Base-by-base conservation (phyloP, 306 rosid genomes). In the Echinosophora koreensis region DNA sequence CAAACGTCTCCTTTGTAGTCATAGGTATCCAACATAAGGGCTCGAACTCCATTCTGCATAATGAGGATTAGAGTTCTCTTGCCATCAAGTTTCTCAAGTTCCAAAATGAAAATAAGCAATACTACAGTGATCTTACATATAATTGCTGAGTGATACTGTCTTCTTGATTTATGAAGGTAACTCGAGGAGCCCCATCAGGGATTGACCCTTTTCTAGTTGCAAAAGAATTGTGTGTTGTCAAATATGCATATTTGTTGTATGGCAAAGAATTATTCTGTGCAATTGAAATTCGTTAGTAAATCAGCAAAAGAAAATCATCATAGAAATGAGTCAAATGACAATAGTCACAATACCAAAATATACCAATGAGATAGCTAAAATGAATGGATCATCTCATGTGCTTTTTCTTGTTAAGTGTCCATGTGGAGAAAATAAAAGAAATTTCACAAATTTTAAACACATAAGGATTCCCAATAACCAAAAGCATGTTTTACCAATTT, bases 1-100 rank as follows among this genome's bases (percentile, higher is more conserved):
- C 97, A 92, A 3, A 92, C 75, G 27, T 83, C 91, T 52, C 90
- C 92, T 34, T 84, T 46, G 49, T 79, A 92, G 44, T 90, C 97
- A 76, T 92, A 92, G 1, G 95, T 87, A 76, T 89, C 97, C 6
- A 92, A 78, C 93, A 90, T 87, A 12, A 92, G 82, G 10, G 80
- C 91, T 38, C 97, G 67, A 72, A 87, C 94, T 10, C 97, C 97
- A 51, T 84, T 87, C 97, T 89, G 83, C 65, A 84, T 54, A 68
- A 2, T 38, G 0, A 81, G 22, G 68, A 47, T 49, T 27, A 49
- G 13, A 63, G 55, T 39, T 54, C 8, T 50, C 8, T 50, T 51
- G 10, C 16, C 54, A 3, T 12, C 15, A n/a, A 54, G 17, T 34
- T 41, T 12, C 28, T 63, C 49, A 51, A 51, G 12, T 71, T 62